Conservation (phyloP, 208 protist species). For the Tetramitus jugosus region DNA sequence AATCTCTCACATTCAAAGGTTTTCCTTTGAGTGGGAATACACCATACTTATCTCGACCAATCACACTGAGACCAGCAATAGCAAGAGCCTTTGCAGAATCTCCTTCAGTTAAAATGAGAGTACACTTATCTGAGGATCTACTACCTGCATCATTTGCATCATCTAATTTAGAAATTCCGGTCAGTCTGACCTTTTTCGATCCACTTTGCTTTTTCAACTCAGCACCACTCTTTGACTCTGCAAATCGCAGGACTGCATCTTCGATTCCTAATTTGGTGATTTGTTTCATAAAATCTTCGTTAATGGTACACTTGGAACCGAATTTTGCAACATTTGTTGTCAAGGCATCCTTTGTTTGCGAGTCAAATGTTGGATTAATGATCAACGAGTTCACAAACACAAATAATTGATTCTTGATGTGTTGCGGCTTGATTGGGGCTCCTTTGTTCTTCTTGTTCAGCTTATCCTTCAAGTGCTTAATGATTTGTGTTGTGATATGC, state of each 20-base stretch:
- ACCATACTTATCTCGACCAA: conserved; percentile 97
- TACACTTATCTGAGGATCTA: conserved; percentile 86
- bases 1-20: conserved; percentile 98
- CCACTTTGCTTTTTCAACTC: conserved; percentile 66
- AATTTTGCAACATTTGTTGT: conserved; percentile 87
- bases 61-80: conserved; percentile 90
- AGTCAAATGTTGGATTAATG: conserved; percentile 99
- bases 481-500: conserved; percentile 90
- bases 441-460: conserved; percentile 91
- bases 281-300: conserved; percentile 86
- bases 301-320: conserved; percentile 87
- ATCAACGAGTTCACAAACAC: conserved; percentile 98
- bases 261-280: conserved; percentile 86
- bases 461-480: conserved; percentile 67
- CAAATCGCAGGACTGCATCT: conserved; percentile 81
- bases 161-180: conserved; percentile 97
- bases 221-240: conserved; percentile 86
- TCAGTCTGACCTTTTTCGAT: conserved; percentile 66
- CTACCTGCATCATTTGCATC: conserved; percentile 98
- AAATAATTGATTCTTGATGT: conserved; percentile 95
- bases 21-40: conserved; percentile 99
- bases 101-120: conserved; percentile 99
- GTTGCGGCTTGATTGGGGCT: conserved; percentile 81
- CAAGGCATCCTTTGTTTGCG: conserved; percentile 99
- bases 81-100: conserved; percentile 97